Evolutionary conservation across 176 grass and related monocot genomes (phyloP).

Genomic region (Cenchrus fungigraminus): DNA sequence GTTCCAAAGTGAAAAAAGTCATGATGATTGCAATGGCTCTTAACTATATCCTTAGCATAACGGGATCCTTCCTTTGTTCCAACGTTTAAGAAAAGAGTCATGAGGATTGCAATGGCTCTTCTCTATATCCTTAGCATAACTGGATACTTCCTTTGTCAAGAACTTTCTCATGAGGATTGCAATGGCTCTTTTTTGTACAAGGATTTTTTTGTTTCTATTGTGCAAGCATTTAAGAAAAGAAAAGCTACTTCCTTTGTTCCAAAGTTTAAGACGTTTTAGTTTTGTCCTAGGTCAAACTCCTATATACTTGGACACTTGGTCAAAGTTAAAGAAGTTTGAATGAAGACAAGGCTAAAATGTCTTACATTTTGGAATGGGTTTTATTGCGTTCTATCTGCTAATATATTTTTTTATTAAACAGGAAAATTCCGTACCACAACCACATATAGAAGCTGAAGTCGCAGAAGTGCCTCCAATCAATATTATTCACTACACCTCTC

Average conservation of each 20-base stretch:
- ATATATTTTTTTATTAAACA: slow-evolving; percentile 40
- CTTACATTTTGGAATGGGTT: neutral
- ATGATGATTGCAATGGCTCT: no score
- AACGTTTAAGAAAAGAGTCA: neutral
- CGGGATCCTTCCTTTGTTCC: no score
- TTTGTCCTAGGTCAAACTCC: neutral
- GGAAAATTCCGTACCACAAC: slow-evolving; percentile 54
- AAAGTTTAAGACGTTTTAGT: neutral
- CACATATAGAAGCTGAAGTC: slow-evolving; percentile 45
- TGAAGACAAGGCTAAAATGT: neutral
- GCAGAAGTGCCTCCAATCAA: slow-evolving; percentile 47
- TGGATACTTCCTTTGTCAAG: neutral
- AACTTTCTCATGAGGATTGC: no score
- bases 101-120: neutral
- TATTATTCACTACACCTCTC: slow-evolving; percentile 56
- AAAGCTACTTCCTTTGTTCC: no score
- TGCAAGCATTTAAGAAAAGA: no score
- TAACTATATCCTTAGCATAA: no score
- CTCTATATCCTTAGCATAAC: slow-evolving; percentile 4
- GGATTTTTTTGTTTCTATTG: no score
- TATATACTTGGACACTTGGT: neutral
- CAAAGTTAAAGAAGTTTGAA: neutral
- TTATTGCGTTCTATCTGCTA: slow-evolving; percentile 27
- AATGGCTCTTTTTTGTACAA: no score
- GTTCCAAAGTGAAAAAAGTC: no score